Evolutionary conservation across 805 yeast species (phyloP).

Genomic region (Cyberlindnera xishuangbannaensis): DNA sequence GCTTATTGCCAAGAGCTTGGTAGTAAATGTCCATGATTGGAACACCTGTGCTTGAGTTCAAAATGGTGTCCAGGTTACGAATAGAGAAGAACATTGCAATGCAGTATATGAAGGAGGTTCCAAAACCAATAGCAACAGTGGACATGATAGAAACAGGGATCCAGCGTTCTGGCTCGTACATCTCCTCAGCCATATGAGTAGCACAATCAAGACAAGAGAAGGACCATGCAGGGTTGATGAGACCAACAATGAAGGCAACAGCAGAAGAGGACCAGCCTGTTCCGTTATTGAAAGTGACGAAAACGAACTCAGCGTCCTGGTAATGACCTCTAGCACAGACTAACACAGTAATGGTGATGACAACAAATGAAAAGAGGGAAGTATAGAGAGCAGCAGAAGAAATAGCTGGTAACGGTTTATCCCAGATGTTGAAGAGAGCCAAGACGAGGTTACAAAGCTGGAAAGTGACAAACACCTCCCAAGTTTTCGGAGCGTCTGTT

Average conservation of each 20-base stretch:
- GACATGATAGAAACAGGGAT: conserved; percentile 59
- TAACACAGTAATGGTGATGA: conserved; percentile 48
- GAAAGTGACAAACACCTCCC: conserved; percentile 51
- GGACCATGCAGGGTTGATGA: conserved; percentile 66
- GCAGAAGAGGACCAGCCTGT: conserved; percentile 59
- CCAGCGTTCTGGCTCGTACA: conserved; percentile 43
- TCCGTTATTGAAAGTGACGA: conserved; percentile 44
- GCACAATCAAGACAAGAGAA: conserved; percentile 66
- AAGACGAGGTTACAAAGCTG: conserved; percentile 39
- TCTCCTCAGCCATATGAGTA: conserved; percentile 68
- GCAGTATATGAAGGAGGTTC: conserved; percentile 49
- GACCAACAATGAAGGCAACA: conserved; percentile 63
- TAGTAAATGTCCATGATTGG: conserved; percentile 60
- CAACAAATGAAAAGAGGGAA: conserved; percentile 46
- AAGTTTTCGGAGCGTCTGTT: conserved; percentile 34
- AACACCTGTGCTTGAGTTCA: conserved; percentile 45
- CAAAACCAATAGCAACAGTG: conserved; percentile 59
- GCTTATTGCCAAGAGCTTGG: conserved; percentile 47
- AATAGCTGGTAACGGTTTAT: conserved; percentile 43
- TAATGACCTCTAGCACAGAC: conserved; percentile 47
- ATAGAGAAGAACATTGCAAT: conserved; percentile 57
- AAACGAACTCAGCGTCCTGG: conserved; percentile 47
- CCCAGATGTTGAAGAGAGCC: conserved; percentile 45
- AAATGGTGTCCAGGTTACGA: conserved; percentile 43
- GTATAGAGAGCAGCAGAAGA: conserved; percentile 45